phyloP scores from a whole-genome alignment of 1,284 basidiomycete species.

The Dichomitus squalens region DNA sequence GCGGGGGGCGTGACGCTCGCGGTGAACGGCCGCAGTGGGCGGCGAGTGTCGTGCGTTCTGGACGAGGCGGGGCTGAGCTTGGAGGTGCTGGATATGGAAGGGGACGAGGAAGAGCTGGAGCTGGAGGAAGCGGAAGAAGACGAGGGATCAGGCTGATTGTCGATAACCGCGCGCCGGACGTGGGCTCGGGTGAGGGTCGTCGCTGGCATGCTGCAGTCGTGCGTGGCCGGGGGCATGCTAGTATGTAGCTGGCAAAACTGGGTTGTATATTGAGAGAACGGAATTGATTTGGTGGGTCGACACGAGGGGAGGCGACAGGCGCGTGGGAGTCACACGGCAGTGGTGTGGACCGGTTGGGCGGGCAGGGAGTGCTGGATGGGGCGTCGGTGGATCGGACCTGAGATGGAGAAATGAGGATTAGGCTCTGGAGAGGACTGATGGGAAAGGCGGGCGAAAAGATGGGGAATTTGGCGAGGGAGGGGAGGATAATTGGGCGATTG shows the following conservation, averaged over 20 bases:
- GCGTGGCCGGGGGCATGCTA: background rate
- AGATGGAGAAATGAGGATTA: constrained; percentile 7
- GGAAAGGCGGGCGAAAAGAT: background rate
- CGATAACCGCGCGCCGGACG: background rate
- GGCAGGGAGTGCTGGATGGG: background rate
- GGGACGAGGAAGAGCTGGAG: constrained; percentile 53
- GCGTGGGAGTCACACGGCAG: background rate
- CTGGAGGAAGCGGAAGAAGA: constrained; percentile 25
- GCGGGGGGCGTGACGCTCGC: constrained; percentile 59
- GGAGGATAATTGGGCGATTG: background rate
- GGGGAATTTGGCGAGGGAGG: background rate
- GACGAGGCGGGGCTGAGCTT: constrained; percentile 59
- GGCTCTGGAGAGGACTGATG: constrained; percentile 7
- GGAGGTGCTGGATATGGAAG: constrained; percentile 80
- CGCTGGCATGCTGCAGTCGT: background rate
- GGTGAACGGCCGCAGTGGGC: constrained; percentile 72
- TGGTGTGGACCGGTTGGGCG: background rate
- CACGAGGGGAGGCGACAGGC: background rate
- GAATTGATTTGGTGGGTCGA: background rate
- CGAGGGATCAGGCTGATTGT: constrained; percentile 19
- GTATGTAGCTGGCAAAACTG: background rate
- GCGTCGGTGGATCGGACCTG: constrained; percentile 7
- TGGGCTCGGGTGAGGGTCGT: background rate
- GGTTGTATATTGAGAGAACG: background rate
- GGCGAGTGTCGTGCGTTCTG: constrained; percentile 74